Conservation (phyloP, 2,329 filamentous ascomycete genomes). For the Diaporthe ampelina region DNA sequence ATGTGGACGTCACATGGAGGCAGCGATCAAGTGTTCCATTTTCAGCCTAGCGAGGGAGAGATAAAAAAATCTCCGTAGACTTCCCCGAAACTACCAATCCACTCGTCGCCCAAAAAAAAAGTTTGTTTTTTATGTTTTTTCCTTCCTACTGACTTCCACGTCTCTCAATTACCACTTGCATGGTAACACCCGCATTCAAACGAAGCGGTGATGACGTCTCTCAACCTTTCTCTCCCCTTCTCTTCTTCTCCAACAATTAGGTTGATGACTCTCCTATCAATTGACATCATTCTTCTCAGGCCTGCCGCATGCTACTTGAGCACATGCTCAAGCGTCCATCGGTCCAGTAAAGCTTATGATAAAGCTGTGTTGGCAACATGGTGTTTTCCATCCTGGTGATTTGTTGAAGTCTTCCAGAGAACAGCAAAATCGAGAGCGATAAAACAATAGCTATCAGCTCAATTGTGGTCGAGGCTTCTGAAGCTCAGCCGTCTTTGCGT, state of each 20-base stretch:
- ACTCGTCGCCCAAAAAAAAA: slow-evolving; percentile 21
- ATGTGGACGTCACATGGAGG: slow-evolving; percentile 44
- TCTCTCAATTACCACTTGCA: slow-evolving; percentile 33
- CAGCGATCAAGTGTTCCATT: slow-evolving; percentile 42
- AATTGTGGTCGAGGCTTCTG: slow-evolving; percentile 18
- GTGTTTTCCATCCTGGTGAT: neutral
- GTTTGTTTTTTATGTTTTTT: slow-evolving; percentile 25
- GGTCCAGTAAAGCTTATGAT: slow-evolving; percentile 3
- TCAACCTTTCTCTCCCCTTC: neutral
- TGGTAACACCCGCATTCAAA: slow-evolving; percentile 32
- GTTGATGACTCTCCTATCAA: slow-evolving; percentile 2
- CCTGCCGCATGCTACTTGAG: neutral
- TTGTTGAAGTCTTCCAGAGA: slow-evolving; percentile 39
- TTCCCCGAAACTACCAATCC: slow-evolving; percentile 38
- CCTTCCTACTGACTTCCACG: neutral
- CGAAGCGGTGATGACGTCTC: slow-evolving; percentile 23
- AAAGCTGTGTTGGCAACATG: slow-evolving; percentile 30
- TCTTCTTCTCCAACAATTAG: neutral
- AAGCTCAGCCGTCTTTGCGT: slow-evolving; percentile 14
- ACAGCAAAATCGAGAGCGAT: slow-evolving; percentile 22
- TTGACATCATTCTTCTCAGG: slow-evolving; percentile 10
- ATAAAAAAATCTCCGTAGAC: slow-evolving; percentile 33
- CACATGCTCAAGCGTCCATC: neutral
- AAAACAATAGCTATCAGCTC: slow-evolving; percentile 16
- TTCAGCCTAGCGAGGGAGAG: slow-evolving; percentile 40